Base-by-base conservation (phyloP, 31 red algal genomes). In the Asparagopsis taxiformis region DNA sequence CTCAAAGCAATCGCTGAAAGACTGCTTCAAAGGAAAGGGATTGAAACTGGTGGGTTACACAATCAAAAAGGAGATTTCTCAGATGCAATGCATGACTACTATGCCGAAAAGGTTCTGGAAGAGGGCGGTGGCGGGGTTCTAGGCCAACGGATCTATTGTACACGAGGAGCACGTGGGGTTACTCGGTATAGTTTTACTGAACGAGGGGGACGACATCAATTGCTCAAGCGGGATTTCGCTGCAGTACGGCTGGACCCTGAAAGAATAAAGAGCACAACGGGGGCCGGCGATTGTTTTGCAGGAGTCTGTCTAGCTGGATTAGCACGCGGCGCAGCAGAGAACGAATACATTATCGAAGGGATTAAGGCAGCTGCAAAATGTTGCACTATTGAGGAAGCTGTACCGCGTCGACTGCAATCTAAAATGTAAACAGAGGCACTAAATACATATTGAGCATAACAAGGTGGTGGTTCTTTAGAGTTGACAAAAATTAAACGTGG, bases 241-340 rank as follows among this genome's bases (percentile, higher is more conserved):
- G 59, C 61, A 25, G 30, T 53, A 31, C 37, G 11, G 20, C 25
- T 73, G 8, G 20, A 23, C 0, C 17, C 43, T 59, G n/a, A 64
- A 30, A 61, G 15, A 36, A 53, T 65, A 48, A 33, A 34, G 55
- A 66, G 54, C 48, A 79, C 61, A 5, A 65, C 74, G 13, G 74
- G 74, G 1, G 74, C 74, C 17, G 74, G 74, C 20, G 74, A 79
- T 55, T 65, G 43, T 28, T 79, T 79, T 38, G 74, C 62, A 22
- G 74, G 74, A 17, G 50, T 50, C 38, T 79, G 74, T 28, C 23
- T 67, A 24, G 74, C 61, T 20, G 74, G 49, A 15, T 24, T 79
- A 21, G 74, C 62, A 1, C 55, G 26, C 11, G 74, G 61, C 7
- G 59, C 53, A 20, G 5, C 2, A 51, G 74, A 79, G 57, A 28